Evolutionary conservation across 805 yeast species (phyloP).

Genomic region (Candida golubevii): DNA sequence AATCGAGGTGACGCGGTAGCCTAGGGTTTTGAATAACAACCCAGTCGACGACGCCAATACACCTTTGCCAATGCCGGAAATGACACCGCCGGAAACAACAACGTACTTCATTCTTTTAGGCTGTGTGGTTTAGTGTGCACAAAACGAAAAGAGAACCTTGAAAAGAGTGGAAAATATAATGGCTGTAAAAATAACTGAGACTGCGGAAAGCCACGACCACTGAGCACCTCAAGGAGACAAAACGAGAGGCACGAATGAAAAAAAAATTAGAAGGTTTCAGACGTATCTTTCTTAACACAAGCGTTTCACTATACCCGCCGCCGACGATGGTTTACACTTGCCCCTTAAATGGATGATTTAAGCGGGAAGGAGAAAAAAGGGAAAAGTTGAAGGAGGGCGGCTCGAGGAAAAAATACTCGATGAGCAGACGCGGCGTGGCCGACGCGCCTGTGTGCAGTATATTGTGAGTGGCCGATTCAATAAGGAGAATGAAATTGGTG

Average conservation of each 20-base stretch:
- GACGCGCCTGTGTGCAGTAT: constrained; percentile 2
- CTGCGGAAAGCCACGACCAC: not conserved
- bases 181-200: not conserved
- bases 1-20: constrained; percentile 92
- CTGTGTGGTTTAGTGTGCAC: not conserved
- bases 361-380: constrained; percentile 41
- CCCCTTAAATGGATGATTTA: constrained; percentile 40
- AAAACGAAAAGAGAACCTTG: not conserved
- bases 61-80: constrained; percentile 99
- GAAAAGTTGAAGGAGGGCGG: not conserved
- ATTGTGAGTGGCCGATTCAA: not conserved
- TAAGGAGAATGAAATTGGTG: not conserved
- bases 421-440: constrained; percentile 3
- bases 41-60: constrained; percentile 98
- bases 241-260: not conserved
- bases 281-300: not conserved
- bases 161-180: not conserved
- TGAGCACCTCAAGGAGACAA: not conserved
- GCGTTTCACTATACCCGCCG: not conserved
- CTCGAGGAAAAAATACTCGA: constrained; percentile 4
- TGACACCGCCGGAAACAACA: constrained; percentile 98
- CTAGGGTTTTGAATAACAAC: constrained; percentile 85
- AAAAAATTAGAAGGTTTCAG: not conserved
- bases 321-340: constrained; percentile 17
- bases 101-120: constrained; percentile 81